Base-by-base conservation (phyloP, 208 protist species). In the Acanthamoeba culbertsoni region DNA sequence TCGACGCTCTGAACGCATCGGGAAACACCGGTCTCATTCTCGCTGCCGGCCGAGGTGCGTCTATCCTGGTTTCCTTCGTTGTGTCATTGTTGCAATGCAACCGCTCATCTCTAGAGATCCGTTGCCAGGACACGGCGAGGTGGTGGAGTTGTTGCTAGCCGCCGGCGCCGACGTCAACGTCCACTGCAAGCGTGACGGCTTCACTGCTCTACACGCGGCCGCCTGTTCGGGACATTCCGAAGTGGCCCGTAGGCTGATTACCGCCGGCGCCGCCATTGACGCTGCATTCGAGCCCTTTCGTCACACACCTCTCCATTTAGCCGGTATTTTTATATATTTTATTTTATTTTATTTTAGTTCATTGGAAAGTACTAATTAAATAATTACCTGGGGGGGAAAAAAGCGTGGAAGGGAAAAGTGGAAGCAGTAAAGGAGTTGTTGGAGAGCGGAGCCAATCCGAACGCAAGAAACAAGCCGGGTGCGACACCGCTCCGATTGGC, bases 241-340 rank as follows among this genome's bases (percentile, higher is more conserved):
- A 23, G 28, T 86, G 7, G 75, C 75, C 7, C 40, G 42, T 5
- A n/a, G 5, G n/a, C 75, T 86, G 40, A 59, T 86, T 8, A 31
- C 23, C 45, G 75, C 75, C n/a, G 75, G 75, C 4, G 75, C 75
- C 3, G 43, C 18, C 28, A n/a, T 86, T 26, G 33, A 86, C 46
- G 75, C 75, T 16, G 46, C 75, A 7, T 86, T 86, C 28, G 75
- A 86, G 20, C 75, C 75, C 7, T 86, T 86, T 31, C 75, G 40
- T 16, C 75, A 86, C 33, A 86, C 75, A 3, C 12, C 75, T 26
- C 46, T 86, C n/a, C 75, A 86, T 31, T 33, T 86, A 5, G 75
- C 75, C 4, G 46, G 75, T 35, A 57, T 43, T n/a, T n/a, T n/a
- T n/a, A n/a, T n/a, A n/a, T n/a, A n/a, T n/a, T n/a, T n/a, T n/a